A percentile compares a stretch with the other conserved stretches of the same genome.
phyloP scores from a whole-genome alignment of 2,329 filamentous ascomycete genomes.

The Talaromyces marneffei region DNA sequence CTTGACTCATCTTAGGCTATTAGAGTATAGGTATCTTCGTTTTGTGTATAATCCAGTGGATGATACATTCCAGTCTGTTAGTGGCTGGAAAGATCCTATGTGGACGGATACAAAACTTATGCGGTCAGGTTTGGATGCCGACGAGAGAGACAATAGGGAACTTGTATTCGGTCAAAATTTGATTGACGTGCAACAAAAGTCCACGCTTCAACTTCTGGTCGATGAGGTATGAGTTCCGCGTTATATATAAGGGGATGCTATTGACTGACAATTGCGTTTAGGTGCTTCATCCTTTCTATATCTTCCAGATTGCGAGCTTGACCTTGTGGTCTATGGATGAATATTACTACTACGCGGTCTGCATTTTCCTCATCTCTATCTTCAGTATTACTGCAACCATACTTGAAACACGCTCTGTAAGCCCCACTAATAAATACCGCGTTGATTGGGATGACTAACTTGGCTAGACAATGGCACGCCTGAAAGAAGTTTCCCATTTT shows the following conservation, averaged over 20 bases:
- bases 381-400: conserved; percentile 87
- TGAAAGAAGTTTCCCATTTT: conserved; percentile 87
- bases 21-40: conserved; percentile 91
- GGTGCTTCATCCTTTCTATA: conserved; percentile 95
- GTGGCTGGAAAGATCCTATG: conserved; percentile 86
- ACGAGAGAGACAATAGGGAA: conserved; percentile 77
- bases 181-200: conserved; percentile 91
- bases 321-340: conserved; percentile 91
- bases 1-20: conserved; percentile 64
- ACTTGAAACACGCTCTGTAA: conserved; percentile 76
- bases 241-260: neutral
- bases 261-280: conserved; percentile 27
- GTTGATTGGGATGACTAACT: neutral
- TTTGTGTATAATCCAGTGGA: conserved; percentile 85
- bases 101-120: conserved; percentile 76
- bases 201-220: conserved; percentile 70
- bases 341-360: conserved; percentile 95
- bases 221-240: conserved; percentile 61
- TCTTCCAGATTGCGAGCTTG: conserved; percentile 94
- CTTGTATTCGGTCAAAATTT: conserved; percentile 83
- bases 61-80: conserved; percentile 81
- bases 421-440: conserved; percentile 24
- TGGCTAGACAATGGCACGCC: conserved; percentile 71
- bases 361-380: conserved; percentile 91
- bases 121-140: conserved; percentile 74